Evolutionary conservation across 495 filamentous ascomycete species (phyloP), one percentile per base, ranked within the genome.

Genomic region (Emericellopsis terricola): DNA sequence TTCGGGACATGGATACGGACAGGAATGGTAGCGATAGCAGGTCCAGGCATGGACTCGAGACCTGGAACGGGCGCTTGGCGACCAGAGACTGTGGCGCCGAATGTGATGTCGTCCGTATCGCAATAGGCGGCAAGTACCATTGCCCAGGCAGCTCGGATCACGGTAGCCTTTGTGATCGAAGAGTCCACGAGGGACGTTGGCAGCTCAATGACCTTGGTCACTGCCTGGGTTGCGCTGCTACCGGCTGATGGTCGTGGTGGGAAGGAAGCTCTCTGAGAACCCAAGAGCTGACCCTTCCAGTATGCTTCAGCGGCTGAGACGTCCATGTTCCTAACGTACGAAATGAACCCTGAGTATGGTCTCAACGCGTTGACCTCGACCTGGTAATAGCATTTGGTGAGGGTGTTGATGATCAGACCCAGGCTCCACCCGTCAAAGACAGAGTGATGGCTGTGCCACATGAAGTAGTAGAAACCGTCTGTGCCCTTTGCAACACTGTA

Each of bases 11-110:
- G 36, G 3, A 56, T 46, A 1, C 71, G 55, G 9, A 67, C 47
- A 3, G 74, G 74, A 0, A 75, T 47, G 0, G 74, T 75, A 13
- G 71, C 60, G 28, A 78, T 63, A 1, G 70, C 52, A 1, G 71
- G 60, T 0, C 65, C 69, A 8, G 55, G 43, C 29, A 71, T 62
- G 14, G 55, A 46, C 13, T 49, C 50, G n/a, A 74, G 47, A 14
- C 60, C 65, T 3, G 46, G 36, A 0, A 73, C 39, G 8, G 56
- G 47, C 5, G 56, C 54, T 15, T 60, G 52, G 0, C 71, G 51
- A 19, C 69, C 69, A 31, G 55, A 59, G 20, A 65, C 44, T 9
- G 62, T 37, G 34, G 64, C 56, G 9, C 62, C 62, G 32, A 65
- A 65, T 8, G 63, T 53, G n/a, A 65, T 51, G 5, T 65, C 60